A percentile compares a stretch with the other conserved stretches of the same genome.
These are phyloP conservation scores for Zymoseptoria tritici DNA, from an alignment of 2,329 filamentous ascomycete genomes.

Conservation along the genomic window DNA sequence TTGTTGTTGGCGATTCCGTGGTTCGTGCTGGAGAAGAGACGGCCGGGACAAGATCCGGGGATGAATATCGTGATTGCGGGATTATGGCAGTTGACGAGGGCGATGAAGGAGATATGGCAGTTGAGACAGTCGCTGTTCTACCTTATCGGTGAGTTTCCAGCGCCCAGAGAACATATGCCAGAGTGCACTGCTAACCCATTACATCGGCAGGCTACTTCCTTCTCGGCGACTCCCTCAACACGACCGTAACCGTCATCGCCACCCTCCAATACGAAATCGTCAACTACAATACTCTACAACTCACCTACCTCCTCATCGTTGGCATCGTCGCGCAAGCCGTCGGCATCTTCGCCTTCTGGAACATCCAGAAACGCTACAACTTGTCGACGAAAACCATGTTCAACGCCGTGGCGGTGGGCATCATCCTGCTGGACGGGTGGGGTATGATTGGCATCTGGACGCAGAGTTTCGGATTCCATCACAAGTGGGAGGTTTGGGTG, in stretches of 20 bases:
- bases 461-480: constrained; percentile 33
- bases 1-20: constrained; percentile 57
- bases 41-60: constrained; percentile 50
- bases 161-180: too few relatives aligned
- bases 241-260: constrained; percentile 59
- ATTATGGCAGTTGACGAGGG: constrained; percentile 54
- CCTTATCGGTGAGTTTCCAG: constrained; percentile 45
- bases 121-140: constrained; percentile 60
- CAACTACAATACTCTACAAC: constrained; percentile 55
- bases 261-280: constrained; percentile 61
- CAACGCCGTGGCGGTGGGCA: constrained; percentile 54
- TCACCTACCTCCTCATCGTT: constrained; percentile 61
- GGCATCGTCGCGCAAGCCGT: constrained; percentile 56
- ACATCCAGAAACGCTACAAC: constrained; percentile 51
- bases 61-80: constrained; percentile 52
- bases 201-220: constrained; percentile 50
- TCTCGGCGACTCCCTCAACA: constrained; percentile 63
- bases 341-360: constrained; percentile 55
- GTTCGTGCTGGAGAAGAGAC: constrained; percentile 58
- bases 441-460: constrained; percentile 55
- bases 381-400: constrained; percentile 63
- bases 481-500: constrained; percentile 18
- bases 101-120: constrained; percentile 53
- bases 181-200: too few relatives aligned
- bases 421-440: constrained; percentile 54